phyloP scores from a whole-genome alignment of 148 eudicot species.

The Cornus controversa region DNA sequence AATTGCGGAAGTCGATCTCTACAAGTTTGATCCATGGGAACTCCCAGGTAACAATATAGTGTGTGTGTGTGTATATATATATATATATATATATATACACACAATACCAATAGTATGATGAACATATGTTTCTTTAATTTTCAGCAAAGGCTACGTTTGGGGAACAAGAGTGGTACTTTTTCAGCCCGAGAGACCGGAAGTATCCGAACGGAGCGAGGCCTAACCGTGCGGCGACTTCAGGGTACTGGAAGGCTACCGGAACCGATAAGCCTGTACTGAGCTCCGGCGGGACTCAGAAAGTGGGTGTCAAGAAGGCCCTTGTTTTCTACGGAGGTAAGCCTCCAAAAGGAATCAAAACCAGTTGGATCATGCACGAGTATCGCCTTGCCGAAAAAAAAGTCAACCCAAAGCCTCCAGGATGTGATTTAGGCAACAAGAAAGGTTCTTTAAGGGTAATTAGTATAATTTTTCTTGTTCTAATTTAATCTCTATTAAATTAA shows the following conservation, averaged over 20 bases:
- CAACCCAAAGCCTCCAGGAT: conserved; percentile 51
- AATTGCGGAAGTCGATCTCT: conserved; percentile 27
- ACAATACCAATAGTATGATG: too few species aligned
- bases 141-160: conserved; percentile 30
- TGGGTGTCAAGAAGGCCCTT: conserved; percentile 64
- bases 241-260: conserved; percentile 76
- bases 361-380: conserved; percentile 77
- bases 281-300: conserved; percentile 41
- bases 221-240: conserved; percentile 65
- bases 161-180: conserved; percentile 71
- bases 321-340: conserved; percentile 72
- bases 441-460: conserved; percentile 57
- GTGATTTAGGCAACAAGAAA: conserved; percentile 42
- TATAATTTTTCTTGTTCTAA: neutral
- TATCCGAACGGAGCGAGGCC: conserved; percentile 75
- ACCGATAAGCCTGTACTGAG: conserved; percentile 61
- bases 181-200: conserved; percentile 62
- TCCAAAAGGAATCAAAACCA: conserved; percentile 60
- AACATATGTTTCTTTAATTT: too few species aligned
- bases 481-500: too few species aligned
- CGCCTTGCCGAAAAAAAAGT: conserved; percentile 41
- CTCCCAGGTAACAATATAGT: conserved; percentile 21
- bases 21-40: conserved; percentile 31
- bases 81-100: too few species aligned
- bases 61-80: too few species aligned